Base-by-base conservation (phyloP, 768 basidiomycete genomes). In the Ephemerocybe angulata region DNA sequence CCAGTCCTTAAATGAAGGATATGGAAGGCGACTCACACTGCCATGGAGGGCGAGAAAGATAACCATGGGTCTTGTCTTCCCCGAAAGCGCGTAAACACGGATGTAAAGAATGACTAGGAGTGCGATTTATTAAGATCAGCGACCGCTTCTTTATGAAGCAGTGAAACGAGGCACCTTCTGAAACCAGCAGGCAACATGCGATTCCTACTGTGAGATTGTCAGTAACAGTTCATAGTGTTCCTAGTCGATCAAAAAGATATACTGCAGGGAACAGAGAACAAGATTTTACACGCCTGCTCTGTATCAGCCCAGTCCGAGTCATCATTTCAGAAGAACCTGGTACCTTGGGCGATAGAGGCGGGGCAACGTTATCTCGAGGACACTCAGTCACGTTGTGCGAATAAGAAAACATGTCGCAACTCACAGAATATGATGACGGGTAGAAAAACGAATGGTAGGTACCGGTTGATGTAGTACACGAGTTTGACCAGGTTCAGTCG, bases 181-280 rank as follows among this genome's bases (percentile, higher is more conserved):
- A 55, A 6, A 55, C 41, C 12, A 55, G 17, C 27, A 49, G 30
- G 38, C 54, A 55, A 13, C 41, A 50, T 3, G 54, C 37, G 7
- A 50, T 55, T 3, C 54, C 54, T 27, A 55, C 54, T 55, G 40
- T 19, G 37, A 4, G 30, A 28, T 7, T 7, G 17, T 3, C 2
- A n/a, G 12, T 35, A 6, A 35, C n/a, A 2, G 13, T 11, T 24
- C 22, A 54, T 8, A n/a, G 10, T 15, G 21, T 30, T 37, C 24
- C 4, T 22, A 13, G 4, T 25, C n/a, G 29, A 19, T 25, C 6
- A 35, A 22, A 4, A 50, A 24, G 30, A 22, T 31, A 13, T 48
- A 53, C 54, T 50, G 5, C 30, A 55, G 17, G 54, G 47, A n/a
- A 50, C 48, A 5, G 47, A 55, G 48, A 50, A 55, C 15, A 50